A percentile compares a stretch with the other conserved stretches of the same genome.
These are phyloP conservation scores for Talaromyces sp. DNA, from an alignment of 2,329 filamentous ascomycete genomes.

Conservation along the genomic window DNA sequence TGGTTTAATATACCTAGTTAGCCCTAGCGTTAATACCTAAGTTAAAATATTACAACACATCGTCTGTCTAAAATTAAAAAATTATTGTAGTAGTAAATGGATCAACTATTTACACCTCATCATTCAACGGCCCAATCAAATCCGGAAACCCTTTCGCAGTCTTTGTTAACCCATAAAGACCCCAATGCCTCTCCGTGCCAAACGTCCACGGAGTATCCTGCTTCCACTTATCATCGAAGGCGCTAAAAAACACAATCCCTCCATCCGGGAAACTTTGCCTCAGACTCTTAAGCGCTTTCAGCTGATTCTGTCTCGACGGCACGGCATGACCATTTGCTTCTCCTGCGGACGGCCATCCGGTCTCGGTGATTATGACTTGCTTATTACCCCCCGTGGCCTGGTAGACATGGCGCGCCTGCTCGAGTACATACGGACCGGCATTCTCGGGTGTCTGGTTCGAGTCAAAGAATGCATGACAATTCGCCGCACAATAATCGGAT, in stretches of 20 bases:
- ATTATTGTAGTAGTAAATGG: not conserved
- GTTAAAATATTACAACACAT: not conserved
- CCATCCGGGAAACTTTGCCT: slow-evolving; percentile 53
- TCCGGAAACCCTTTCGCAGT: not conserved
- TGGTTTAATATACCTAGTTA: not conserved
- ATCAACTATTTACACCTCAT: not conserved
- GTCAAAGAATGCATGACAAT: slow-evolving; percentile 84
- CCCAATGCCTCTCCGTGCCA: slow-evolving; percentile 75
- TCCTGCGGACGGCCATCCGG: slow-evolving; percentile 76
- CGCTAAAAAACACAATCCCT: slow-evolving; percentile 67
- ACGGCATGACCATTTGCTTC: slow-evolving; percentile 64
- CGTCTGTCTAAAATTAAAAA: not conserved
- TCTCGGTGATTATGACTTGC: slow-evolving; percentile 71
- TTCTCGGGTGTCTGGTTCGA: slow-evolving; percentile 54
- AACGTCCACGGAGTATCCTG: slow-evolving; percentile 58
- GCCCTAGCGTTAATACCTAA: not conserved
- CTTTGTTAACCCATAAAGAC: slow-evolving; percentile 31
- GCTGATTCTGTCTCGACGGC: slow-evolving; percentile 65
- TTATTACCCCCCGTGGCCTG: slow-evolving; percentile 50
- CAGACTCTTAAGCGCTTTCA: slow-evolving; percentile 62
- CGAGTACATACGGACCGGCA: slow-evolving; percentile 65
- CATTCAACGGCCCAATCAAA: not conserved
- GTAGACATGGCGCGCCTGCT: slow-evolving; percentile 51
- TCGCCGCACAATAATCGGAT: slow-evolving; percentile 76
- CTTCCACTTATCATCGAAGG: slow-evolving; percentile 81